These are phyloP conservation scores for Flammula alnicola DNA, from an alignment of 1,284 basidiomycete species.

Conservation along the genomic window DNA sequence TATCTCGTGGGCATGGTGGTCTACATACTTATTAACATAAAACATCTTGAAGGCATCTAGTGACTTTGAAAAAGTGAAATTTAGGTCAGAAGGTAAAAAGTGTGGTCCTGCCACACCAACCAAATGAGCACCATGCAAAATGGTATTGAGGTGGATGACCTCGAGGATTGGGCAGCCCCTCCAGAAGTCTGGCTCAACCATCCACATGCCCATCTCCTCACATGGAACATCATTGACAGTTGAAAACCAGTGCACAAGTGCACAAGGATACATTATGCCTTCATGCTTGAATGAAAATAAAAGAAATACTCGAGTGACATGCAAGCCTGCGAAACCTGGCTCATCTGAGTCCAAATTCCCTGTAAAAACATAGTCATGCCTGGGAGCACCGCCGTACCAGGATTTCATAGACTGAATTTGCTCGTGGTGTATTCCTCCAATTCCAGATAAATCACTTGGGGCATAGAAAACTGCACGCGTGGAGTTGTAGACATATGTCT, in stretches of 20 bases:
- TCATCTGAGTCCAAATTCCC: slow-evolving; percentile 13
- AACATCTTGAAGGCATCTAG: slow-evolving; percentile 25
- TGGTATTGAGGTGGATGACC: slow-evolving; percentile 17
- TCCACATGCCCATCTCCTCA: slow-evolving; percentile 34
- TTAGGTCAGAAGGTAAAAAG: slow-evolving; percentile 15
- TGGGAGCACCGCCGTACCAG: slow-evolving; percentile 24
- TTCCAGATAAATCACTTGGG: slow-evolving; percentile 32
- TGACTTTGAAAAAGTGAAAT: slow-evolving; percentile 15
- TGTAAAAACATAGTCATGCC: slow-evolving; percentile 31
- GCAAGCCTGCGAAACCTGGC: slow-evolving; percentile 23
- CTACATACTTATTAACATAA: slow-evolving; percentile 32
- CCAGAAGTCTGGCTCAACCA: slow-evolving; percentile 15
- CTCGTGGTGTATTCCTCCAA: slow-evolving; percentile 26
- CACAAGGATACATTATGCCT: slow-evolving; percentile 25
- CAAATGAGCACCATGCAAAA: slow-evolving; percentile 27
- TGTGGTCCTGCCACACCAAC: slow-evolving; percentile 21
- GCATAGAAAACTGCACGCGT: slow-evolving; percentile 29
- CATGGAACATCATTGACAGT: slow-evolving; percentile 22
- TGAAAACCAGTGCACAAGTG: slow-evolving; percentile 30
- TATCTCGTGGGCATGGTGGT: slow-evolving; percentile 30
- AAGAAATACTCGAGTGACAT: slow-evolving; percentile 24
- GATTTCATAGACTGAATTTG: slow-evolving; percentile 23
- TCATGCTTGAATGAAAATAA: slow-evolving; percentile 29
- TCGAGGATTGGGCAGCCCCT: neutral
- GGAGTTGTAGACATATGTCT: slow-evolving; percentile 5